Evolutionary conservation across 75 land plant species (phyloP), one percentile per base, ranked within the genome.

Genomic region (Isoetes taiwanensis): DNA sequence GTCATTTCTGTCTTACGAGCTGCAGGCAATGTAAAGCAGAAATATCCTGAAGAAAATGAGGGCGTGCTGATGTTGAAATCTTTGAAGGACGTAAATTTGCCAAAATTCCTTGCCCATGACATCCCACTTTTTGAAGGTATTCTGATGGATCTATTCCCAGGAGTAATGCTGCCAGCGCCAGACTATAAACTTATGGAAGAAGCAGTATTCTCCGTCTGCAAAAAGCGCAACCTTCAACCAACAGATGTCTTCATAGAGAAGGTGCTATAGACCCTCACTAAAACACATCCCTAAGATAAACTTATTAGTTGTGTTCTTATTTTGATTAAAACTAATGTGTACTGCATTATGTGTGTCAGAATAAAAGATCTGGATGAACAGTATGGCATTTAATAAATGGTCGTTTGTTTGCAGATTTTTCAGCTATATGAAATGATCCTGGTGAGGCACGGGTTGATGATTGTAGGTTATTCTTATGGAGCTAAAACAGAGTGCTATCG

Each of bases 371-470:
- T 14, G 52, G 9, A 6, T 48, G 17, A 14, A 6, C 16, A 19
- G 5, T 14, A 6, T 19, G 20, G 10, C 14, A 14, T 48, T 8
- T 26, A 26, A 30, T n/a, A 29, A 29, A 27, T 41, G 24, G 28
- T 24, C n/a, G 52, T 32, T 19, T 52, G 28, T 55, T 1, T 52
- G 69, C 57, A 71, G 74, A 71, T 71, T 21, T 71, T 48, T 56
- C 74, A 71, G 4, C 50, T 71, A 26, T 71, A 71, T 54, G 74
- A 71, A 39, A 71, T 71, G 74, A 71, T 71, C 33, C 37, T 71
- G 4, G 74, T 71, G 21, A 32, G 74, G 17, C 74, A 71, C 33
- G 74, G 74, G 0, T 32, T 71, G 0, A 71, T 71, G 74, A 52
- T 71, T n/a, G 74, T 71, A 28, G 74, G 74, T 3, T 71, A 28